Conservation (phyloP, 1,284 basidiomycete genomes). For the Tilletia caries region DNA sequence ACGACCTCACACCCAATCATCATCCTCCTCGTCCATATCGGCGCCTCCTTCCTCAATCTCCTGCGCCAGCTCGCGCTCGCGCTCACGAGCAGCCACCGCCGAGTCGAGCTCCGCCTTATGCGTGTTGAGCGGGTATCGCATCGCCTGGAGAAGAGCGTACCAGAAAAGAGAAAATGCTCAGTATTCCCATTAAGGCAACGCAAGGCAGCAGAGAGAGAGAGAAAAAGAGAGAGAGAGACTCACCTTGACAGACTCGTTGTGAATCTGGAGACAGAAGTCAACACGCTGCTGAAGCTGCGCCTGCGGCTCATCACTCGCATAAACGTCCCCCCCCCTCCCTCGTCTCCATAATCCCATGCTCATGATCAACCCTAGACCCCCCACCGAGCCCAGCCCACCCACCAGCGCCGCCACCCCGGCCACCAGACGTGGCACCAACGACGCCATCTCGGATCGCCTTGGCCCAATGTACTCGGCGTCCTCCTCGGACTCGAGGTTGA, state of each 20-base stretch:
- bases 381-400: background rate
- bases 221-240: too few species aligned
- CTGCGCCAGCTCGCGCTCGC: slow-evolving; percentile 76
- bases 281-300: slow-evolving; percentile 83
- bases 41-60: slow-evolving; percentile 53
- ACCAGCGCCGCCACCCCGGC: background rate
- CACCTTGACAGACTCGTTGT: slow-evolving; percentile 60
- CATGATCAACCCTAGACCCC: slow-evolving; percentile 63
- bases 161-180: background rate
- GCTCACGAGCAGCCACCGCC: slow-evolving; percentile 83
- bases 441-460: too few species aligned
- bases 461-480: slow-evolving; percentile 99
- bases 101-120: slow-evolving; percentile 90
- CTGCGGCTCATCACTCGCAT: slow-evolving; percentile 84
- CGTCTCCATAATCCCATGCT: slow-evolving; percentile 90
- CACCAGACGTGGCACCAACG: slow-evolving; percentile 95
- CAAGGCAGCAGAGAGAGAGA: too few species aligned
- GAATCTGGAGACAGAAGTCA: slow-evolving; percentile 80
- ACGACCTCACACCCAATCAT: slow-evolving; percentile 11
- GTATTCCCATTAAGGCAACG: background rate
- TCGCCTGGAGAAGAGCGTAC: slow-evolving; percentile 63
- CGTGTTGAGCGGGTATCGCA: slow-evolving; percentile 94
- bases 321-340: slow-evolving; percentile 63
- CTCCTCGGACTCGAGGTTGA: slow-evolving; percentile 93
- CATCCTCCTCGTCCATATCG: slow-evolving; percentile 51